These are phyloP conservation scores for Aspergillaceae sp. DNA, from an alignment of 2,329 filamentous ascomycete species.

Conservation along the genomic window DNA sequence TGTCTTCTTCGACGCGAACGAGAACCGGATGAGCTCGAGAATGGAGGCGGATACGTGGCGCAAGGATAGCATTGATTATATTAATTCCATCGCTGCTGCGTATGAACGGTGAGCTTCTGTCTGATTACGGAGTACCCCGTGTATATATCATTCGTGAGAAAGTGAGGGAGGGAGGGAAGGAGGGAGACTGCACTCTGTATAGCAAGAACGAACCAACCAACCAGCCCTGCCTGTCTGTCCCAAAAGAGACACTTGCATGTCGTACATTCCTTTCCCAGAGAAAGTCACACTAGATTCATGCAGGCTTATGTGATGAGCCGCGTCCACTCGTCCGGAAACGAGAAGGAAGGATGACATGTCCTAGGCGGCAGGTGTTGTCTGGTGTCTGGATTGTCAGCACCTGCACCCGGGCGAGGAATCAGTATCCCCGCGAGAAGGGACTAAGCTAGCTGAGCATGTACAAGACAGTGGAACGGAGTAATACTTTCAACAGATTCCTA, in stretches of 20 bases:
- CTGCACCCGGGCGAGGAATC: too few species aligned
- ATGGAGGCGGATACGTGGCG: slow-evolving; percentile 41
- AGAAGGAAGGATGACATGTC: too few species aligned
- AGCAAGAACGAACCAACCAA: neutral
- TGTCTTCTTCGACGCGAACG: slow-evolving; percentile 44
- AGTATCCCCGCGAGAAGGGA: too few species aligned
- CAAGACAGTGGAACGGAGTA: too few species aligned
- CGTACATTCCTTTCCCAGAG: neutral
- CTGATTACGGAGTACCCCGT: neutral
- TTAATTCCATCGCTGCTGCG: slow-evolving; percentile 18
- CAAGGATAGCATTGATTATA: slow-evolving; percentile 23
- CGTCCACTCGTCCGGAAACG: too few species aligned
- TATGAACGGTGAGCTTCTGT: slow-evolving; percentile 15
- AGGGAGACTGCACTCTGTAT: too few species aligned
- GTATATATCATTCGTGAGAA: neutral
- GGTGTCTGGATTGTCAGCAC: too few species aligned
- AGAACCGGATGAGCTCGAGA: slow-evolving; percentile 25
- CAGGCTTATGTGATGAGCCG: neutral
- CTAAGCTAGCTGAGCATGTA: too few species aligned
- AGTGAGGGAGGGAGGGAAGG: too few species aligned
- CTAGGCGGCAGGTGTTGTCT: too few species aligned
- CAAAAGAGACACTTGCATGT: neutral
- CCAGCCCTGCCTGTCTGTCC: neutral
- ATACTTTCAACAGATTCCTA: too few species aligned
- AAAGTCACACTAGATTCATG: neutral